Evolutionary conservation across 148 eudicot species (phyloP).

Genomic region (Silene uniflora): DNA sequence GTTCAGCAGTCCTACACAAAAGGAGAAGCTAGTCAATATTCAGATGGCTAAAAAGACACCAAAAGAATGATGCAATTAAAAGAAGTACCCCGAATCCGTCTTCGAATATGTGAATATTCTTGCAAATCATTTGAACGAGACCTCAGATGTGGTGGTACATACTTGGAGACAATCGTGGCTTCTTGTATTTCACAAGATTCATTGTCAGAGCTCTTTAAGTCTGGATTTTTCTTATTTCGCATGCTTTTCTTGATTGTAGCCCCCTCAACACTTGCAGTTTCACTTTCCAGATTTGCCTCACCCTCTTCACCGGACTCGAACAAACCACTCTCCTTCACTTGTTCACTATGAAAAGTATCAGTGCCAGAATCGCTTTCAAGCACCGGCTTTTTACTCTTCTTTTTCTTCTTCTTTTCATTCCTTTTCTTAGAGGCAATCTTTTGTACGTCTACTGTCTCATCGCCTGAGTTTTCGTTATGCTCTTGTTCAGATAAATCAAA

Average conservation of each 20-base stretch:
- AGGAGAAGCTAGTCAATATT: conserved; percentile 15
- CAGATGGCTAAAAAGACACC: conserved; percentile 1
- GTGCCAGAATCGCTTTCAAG: conserved; percentile 17
- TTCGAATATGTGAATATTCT: conserved; percentile 58
- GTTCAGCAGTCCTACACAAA: conserved; percentile 68
- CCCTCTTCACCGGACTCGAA: conserved; percentile 28
- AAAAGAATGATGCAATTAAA: neutral
- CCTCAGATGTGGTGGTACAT: conserved; percentile 82
- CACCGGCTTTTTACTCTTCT: conserved; percentile 24
- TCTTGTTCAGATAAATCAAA: conserved; percentile 35
- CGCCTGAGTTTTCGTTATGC: conserved; percentile 18
- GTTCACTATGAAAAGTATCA: conserved; percentile 18
- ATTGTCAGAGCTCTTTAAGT: conserved; percentile 18
- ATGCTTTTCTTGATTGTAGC: conserved; percentile 13
- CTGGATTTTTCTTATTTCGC: conserved; percentile 25
- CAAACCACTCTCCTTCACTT: conserved; percentile 21
- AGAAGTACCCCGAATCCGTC: conserved; percentile 65
- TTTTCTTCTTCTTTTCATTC: conserved; percentile 32
- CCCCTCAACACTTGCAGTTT: conserved; percentile 23
- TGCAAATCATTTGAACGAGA: conserved; percentile 48
- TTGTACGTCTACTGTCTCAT: conserved; percentile 15
- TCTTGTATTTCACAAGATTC: conserved; percentile 13
- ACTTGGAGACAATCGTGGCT: conserved; percentile 32
- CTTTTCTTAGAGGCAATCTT: conserved; percentile 26
- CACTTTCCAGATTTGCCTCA: conserved; percentile 22